Base-by-base conservation (phyloP, 257 asterid genomes). In the Scutellaria galericulata region DNA sequence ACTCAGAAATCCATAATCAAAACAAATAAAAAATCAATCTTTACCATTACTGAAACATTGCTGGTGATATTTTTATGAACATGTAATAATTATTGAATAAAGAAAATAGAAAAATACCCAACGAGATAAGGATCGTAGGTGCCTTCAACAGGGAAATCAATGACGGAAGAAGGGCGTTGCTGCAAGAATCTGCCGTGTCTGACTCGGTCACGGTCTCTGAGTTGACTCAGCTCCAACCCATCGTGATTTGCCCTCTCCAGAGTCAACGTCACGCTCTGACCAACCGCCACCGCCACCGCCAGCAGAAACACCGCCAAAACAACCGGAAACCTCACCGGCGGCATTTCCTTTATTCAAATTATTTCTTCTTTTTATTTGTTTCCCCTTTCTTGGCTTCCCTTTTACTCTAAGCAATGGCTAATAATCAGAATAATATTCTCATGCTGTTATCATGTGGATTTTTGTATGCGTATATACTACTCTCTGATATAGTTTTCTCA, bases 51-150 rank as follows among this genome's bases (percentile, higher is more conserved):
- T 7, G 6, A 7, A 18, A 60, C 56, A 48, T 50, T n/a, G 10
- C 68, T 10, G 22, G 12, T 9, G 31, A 55, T 27, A 50, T 41
- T 42, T 27, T 4, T 37, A 37, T 37, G 58, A 45, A 48, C 8
- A 54, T 14, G 13, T 5, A 10, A 57, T n/a, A 50, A 56, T 24
- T 56, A 41, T 1, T 41, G 5, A 35, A 15, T 31, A 1, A 60
- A 6, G 8, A 0, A 8, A 37, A 9, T 11, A 51, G 68, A 63
- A 53, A 35, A 7, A 66, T 91, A 95, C 98, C 99, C 99, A 64
- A 92, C 97, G 75, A 84, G 85, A 80, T 80, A 88, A 68, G 99
- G 99, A 83, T 95, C 96, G 20, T 80, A 95, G 72, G 97, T 88
- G 72, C 99, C 99, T 71, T 86, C 76, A 68, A 92, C 94, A 35